Base-by-base conservation (phyloP, 2,329 filamentous ascomycete genomes). In the Apiospora aurea region DNA sequence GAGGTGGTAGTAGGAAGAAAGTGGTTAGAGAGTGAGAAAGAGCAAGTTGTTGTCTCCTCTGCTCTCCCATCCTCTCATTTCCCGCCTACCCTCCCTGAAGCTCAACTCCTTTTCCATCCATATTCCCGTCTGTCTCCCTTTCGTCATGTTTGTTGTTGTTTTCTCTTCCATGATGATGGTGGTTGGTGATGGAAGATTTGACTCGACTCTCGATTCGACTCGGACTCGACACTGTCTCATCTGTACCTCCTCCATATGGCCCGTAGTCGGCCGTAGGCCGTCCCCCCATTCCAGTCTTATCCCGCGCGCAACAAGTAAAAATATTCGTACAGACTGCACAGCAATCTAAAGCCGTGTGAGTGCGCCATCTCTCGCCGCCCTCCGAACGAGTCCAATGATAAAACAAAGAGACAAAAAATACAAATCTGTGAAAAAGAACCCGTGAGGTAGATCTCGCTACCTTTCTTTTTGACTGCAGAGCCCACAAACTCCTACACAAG, bases 381-480 rank as follows among this genome's bases (percentile, higher is more conserved):
- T 29, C 67, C 34, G 38, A 21, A 47, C 38, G 34, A 69, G 53
- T 38, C 49, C 68, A 69, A 51, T 44, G 11, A 13, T 21, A 16
- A 26, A 67, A 46, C 21, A 41, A 38, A 34, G 26, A 29, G 2
- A 41, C n/a, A 21, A 64, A 64, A 64, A 68, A 64, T 41, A 64
- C 57, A 64, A 41, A 64, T 64, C 57, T 64, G 57, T 41, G 57
- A 34, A n/a, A n/a, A 64, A 41, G 29, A 7, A n/a, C 34, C 53
- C 26, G 26, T 1, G 57, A 69, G 67, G 67, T 49, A 69, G 67
- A 69, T 21, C 44, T 69, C n/a, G 44, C 67, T 69, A 69, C 67
- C 67, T 69, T 68, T 68, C 24, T 61, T 38, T 64, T 64, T 57
- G 41, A 8, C 49, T 51, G 49, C 49, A 51, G 49, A 51, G n/a